Conservation (phyloP, 768 basidiomycete species). For the Coprinopsis marcescibilis region DNA sequence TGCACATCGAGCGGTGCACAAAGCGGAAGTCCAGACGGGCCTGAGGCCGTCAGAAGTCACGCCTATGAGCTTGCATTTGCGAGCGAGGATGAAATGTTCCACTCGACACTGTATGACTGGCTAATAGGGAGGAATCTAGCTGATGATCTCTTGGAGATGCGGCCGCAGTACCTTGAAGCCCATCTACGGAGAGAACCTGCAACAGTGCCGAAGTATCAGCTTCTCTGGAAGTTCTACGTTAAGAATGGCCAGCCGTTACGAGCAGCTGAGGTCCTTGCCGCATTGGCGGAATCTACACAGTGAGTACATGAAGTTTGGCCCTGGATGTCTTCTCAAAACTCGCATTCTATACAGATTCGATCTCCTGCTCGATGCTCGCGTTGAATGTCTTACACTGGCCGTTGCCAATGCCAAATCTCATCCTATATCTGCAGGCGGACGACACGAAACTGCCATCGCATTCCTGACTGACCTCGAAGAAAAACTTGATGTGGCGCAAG, state of each 20-base stretch:
- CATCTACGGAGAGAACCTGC: slow-evolving; percentile 79
- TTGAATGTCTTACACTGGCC: slow-evolving; percentile 91
- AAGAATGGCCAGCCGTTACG: slow-evolving; percentile 82
- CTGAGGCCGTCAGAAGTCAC: slow-evolving; percentile 70
- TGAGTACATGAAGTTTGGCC: slow-evolving; percentile 31
- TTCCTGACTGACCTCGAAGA: slow-evolving; percentile 96
- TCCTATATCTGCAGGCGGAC: slow-evolving; percentile 67
- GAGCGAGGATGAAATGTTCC: slow-evolving; percentile 88
- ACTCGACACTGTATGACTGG: slow-evolving; percentile 94
- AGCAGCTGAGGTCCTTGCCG: slow-evolving; percentile 81
- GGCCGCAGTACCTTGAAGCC: slow-evolving; percentile 82
- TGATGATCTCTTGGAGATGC: slow-evolving; percentile 89
- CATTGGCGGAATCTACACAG: slow-evolving; percentile 81
- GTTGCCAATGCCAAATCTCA: slow-evolving; percentile 96
- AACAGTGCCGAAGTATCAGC: slow-evolving; percentile 75
- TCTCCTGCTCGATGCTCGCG: slow-evolving; percentile 61
- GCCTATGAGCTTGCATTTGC: slow-evolving; percentile 85
- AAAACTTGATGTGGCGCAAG: slow-evolving; percentile 93
- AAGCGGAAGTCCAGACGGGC: slow-evolving; percentile 44
- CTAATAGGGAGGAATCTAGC: slow-evolving; percentile 71
- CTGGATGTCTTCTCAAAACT: neutral
- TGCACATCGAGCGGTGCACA: slow-evolving; percentile 26
- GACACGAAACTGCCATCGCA: slow-evolving; percentile 86
- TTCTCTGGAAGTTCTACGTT: slow-evolving; percentile 97
- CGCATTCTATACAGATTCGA: slow-evolving; percentile 47